These are phyloP conservation scores for Mycena maculata DNA, from an alignment of 768 basidiomycete species.

Conservation along the genomic window DNA sequence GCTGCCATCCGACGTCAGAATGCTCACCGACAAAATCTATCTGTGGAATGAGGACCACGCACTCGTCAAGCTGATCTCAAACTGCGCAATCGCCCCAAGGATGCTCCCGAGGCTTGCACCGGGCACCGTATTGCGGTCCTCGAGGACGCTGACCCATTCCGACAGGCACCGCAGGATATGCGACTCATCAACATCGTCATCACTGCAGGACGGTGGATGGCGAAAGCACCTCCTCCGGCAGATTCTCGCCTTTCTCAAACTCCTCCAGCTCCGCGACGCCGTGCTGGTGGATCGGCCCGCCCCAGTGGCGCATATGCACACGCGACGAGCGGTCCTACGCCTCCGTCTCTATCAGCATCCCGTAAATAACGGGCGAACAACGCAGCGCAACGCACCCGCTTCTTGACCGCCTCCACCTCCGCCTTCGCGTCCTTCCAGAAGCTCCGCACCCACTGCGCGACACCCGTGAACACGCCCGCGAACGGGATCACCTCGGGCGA, in stretches of 20 bases:
- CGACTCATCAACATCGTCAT: background rate
- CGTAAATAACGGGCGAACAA: background rate
- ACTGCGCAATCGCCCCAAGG: constrained; percentile 61
- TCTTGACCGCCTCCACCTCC: background rate
- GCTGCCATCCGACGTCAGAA: constrained; percentile 45
- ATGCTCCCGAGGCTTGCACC: constrained; percentile 49
- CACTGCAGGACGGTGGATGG: background rate
- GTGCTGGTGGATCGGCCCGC: constrained; percentile 48
- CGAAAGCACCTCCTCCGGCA: constrained; percentile 68
- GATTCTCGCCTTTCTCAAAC: constrained; percentile 59
- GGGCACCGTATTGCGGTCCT: constrained; percentile 67
- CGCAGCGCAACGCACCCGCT: background rate
- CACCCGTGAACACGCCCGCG: constrained; percentile 39
- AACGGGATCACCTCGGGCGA: constrained; percentile 54
- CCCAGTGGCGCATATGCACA: constrained; percentile 47
- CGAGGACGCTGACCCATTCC: constrained; percentile 68
- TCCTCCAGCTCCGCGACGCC: constrained; percentile 28
- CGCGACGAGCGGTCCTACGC: constrained; percentile 31
- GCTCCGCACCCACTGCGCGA: constrained; percentile 35
- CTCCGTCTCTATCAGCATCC: no score
- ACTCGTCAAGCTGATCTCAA: constrained; percentile 65
- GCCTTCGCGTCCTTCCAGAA: background rate
- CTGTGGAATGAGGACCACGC: constrained; percentile 24
- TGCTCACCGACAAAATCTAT: no score
- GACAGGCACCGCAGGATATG: constrained; percentile 58